phyloP scores from a whole-genome alignment of 2,329 filamentous ascomycete genomes.

The Aspergillus amoenus region DNA sequence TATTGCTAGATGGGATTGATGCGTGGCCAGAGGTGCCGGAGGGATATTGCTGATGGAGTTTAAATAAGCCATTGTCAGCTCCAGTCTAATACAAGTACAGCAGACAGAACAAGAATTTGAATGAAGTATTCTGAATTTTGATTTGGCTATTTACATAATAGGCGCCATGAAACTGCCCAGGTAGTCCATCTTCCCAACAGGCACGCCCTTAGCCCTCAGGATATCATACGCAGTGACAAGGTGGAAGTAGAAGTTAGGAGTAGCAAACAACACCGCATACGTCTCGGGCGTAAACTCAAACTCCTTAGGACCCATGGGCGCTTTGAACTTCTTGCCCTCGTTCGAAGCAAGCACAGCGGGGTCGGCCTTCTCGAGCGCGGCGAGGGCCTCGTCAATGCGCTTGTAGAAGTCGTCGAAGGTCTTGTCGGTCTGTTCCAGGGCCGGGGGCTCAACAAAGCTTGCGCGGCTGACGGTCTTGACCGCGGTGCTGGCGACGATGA shows the following conservation, averaged over 20 bases:
- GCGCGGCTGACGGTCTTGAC: constrained; percentile 43
- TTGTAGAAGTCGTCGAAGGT: constrained; percentile 52
- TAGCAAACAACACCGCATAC: constrained; percentile 50
- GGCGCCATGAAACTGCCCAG: constrained; percentile 25
- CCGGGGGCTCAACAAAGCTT: constrained; percentile 32
- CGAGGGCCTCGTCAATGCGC: constrained; percentile 50
- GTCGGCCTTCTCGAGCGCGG: constrained; percentile 47
- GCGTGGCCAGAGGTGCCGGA: too few species aligned
- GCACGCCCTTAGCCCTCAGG: constrained; percentile 60
- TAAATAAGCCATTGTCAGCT: too few species aligned
- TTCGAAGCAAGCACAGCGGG: constrained; percentile 44
- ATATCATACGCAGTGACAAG: constrained; percentile 60
- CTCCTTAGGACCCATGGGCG: constrained; percentile 35
- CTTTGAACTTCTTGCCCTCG: constrained; percentile 40
- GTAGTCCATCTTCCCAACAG: constrained; percentile 62
- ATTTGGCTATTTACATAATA: neutral
- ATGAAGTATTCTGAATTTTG: too few species aligned
- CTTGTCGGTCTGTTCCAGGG: constrained; percentile 45
- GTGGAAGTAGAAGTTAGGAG: constrained; percentile 68
- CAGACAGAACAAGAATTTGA: too few species aligned
- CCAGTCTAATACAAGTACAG: too few species aligned
- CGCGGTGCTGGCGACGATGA: constrained; percentile 43
- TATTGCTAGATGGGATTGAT: too few species aligned
- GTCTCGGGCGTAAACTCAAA: constrained; percentile 42
- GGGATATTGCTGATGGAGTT: too few species aligned